Evolutionary conservation across 1,284 basidiomycete genomes (phyloP), one percentile per base, ranked within the genome.

Genomic region (Laetiporus sulphureus): DNA sequence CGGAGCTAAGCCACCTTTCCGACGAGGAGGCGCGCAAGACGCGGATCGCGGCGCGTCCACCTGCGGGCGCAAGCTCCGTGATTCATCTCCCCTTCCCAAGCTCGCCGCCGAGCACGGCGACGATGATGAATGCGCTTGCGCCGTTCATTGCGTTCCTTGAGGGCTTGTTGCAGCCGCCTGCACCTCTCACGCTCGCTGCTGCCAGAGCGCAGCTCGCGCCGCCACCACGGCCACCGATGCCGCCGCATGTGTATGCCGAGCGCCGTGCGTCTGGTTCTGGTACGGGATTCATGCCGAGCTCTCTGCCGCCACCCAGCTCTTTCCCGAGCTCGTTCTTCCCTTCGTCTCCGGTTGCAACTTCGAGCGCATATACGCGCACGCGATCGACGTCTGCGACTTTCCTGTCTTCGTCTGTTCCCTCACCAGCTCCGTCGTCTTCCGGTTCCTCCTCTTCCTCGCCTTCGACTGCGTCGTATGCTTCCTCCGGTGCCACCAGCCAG

Each of bases 31-130:
- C 56, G 22, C 19, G 13, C 43, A 57, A 49, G 43, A 59, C 67
- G 35, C 69, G 72, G 2, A 55, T 70, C 34, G 72, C 74, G 2
- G 71, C 75, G 7, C 69, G 85, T 16, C 80, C 84, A 5, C 74
- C 83, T 13, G 81, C 83, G 0, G 75, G 82, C 55, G 77, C 83
- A 16, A 76, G 75, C 34, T 71, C 80, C 3, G 74, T 89, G 29
- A 71, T 88, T n/a, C 83, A 87, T 51, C 61, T 85, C 4, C 75
- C 81, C 8, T 83, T 84, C 63, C 81, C 83, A 1, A 78, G 76
- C 46, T 75, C 77, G 1, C 79, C 80, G n/a, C 58, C 67, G 1
- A 72, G 71, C 36, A 67, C 70, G 0, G 59, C 68, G 31, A 56
- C 61, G 19, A 73, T 72, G 15, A 61, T 79, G 57, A 68, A 67